A percentile compares a stretch with the other conserved stretches of the same genome.
Evolutionary conservation across 768 basidiomycete genomes (phyloP).

Genomic region (Tulasnella sp.): DNA sequence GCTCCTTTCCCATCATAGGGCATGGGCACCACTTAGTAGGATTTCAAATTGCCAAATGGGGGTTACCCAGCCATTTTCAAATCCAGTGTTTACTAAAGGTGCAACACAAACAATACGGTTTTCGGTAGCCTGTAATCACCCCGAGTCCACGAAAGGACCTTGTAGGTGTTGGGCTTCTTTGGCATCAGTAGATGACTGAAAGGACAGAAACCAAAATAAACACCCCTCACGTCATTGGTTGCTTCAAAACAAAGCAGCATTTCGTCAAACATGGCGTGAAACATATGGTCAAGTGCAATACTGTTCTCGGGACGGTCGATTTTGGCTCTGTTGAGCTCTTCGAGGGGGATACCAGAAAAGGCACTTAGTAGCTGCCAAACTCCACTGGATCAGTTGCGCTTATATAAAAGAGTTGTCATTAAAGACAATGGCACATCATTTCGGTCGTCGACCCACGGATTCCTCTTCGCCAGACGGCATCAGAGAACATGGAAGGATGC

Average conservation of each 20-base stretch:
- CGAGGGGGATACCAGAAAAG: neutral
- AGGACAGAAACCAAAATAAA: neutral
- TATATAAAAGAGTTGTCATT: neutral
- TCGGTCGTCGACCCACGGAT: neutral
- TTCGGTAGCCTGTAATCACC: neutral
- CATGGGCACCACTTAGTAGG: no score
- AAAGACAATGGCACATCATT: neutral
- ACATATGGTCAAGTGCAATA: neutral
- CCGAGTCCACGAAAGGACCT: neutral
- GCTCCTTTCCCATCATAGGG: no score
- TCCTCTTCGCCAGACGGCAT: neutral
- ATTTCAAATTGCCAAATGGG: no score
- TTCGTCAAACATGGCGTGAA: neutral
- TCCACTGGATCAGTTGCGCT: neutral
- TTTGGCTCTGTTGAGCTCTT: neutral
- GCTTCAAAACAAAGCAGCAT: neutral
- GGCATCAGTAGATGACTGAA: neutral
- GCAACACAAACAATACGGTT: neutral
- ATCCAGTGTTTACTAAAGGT: no score
- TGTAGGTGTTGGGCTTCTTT: neutral
- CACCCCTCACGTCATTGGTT: neutral
- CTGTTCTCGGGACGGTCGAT: neutral
- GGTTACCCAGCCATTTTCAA: no score
- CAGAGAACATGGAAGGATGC: neutral
- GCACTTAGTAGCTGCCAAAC: neutral